Evolutionary conservation across 768 basidiomycete genomes (phyloP).

Genomic region (Clavulina sp.): DNA sequence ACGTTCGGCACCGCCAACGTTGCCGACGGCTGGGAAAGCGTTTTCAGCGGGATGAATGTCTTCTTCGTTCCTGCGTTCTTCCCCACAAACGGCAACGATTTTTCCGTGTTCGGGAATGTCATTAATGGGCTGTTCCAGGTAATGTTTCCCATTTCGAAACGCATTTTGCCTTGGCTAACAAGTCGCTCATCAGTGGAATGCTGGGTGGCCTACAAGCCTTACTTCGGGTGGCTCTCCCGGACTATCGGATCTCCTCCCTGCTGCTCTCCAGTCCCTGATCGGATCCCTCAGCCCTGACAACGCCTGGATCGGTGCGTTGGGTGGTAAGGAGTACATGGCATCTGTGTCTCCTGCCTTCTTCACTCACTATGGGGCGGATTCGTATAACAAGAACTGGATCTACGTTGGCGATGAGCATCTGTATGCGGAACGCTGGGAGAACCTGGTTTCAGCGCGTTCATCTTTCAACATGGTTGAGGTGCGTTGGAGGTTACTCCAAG

Average conservation of each 20-base stretch:
- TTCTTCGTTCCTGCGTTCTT: constrained; percentile 19
- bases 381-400: constrained; percentile 49
- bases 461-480: constrained; percentile 18
- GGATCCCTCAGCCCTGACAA: neutral
- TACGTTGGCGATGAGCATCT: constrained; percentile 19
- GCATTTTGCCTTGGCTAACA: neutral
- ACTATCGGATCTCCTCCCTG: neutral
- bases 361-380: constrained; percentile 50
- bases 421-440: constrained; percentile 20
- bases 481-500: too few relatives aligned
- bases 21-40: constrained; percentile 36
- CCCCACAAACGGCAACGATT: constrained; percentile 13
- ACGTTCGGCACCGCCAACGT: constrained; percentile 39
- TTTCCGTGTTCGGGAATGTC: constrained; percentile 5
- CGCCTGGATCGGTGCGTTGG: neutral
- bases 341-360: constrained; percentile 65
- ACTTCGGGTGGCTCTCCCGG: constrained; percentile 7
- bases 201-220: constrained; percentile 47
- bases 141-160: neutral
- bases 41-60: constrained; percentile 11
- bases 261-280: neutral
- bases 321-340: constrained; percentile 26
- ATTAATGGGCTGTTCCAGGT: constrained; percentile 9
- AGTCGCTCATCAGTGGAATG: constrained; percentile 42
- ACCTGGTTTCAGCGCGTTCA: constrained; percentile 17